These are phyloP conservation scores for Flaveria floridana DNA, from an alignment of 140 eudicot genomes.

Conservation along the genomic window DNA sequence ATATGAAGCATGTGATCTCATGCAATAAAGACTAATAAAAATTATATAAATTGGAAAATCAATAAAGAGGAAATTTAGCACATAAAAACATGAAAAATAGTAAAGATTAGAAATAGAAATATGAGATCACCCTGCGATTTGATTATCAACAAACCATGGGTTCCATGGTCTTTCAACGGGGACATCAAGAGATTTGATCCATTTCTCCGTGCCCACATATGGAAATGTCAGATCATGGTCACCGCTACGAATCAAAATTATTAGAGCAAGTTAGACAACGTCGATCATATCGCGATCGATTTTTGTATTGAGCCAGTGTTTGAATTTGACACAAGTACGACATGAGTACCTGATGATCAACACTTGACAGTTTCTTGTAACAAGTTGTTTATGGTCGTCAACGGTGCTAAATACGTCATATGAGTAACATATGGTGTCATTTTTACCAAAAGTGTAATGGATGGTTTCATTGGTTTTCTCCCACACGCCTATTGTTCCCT, in stretches of 20 bases:
- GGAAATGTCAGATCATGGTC: constrained; percentile 49
- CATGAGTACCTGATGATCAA: constrained; percentile 24
- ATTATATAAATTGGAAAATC: not conserved
- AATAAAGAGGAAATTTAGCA: too few relatives aligned
- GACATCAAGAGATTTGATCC: constrained; percentile 39
- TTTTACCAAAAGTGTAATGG: constrained; percentile 19
- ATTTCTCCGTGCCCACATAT: constrained; percentile 32
- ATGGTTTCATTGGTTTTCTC: constrained; percentile 20
- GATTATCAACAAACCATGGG: constrained; percentile 39
- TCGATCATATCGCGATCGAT: not conserved
- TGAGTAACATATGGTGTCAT: constrained; percentile 26
- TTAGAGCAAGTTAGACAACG: not conserved
- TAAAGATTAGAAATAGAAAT: not conserved
- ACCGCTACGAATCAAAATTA: constrained; percentile 32
- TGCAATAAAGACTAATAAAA: not conserved
- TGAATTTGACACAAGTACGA: not conserved
- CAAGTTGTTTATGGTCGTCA: constrained; percentile 26
- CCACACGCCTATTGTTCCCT: constrained; percentile 35
- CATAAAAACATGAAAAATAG: not conserved
- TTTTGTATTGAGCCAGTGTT: too few relatives aligned
- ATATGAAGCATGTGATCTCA: not conserved
- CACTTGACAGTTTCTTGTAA: constrained; percentile 15
- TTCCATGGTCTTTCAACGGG: constrained; percentile 38
- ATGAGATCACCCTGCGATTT: constrained; percentile 46
- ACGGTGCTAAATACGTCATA: constrained; percentile 20